These are phyloP conservation scores for Starmerella sirachaensis DNA, from an alignment of 805 yeast species.

Conservation along the genomic window DNA sequence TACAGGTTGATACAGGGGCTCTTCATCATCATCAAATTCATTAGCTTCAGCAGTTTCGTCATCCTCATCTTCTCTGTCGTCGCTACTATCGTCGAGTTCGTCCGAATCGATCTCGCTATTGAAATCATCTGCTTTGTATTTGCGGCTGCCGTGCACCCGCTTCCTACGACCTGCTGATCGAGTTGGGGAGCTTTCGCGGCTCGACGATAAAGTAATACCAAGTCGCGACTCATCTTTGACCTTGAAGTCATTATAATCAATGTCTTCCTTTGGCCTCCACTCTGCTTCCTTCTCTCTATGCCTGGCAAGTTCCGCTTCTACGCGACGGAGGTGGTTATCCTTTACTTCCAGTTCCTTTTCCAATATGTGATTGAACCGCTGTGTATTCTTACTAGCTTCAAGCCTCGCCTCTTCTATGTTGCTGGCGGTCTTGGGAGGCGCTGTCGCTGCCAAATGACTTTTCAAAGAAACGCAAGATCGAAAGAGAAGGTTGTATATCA, in stretches of 20 bases:
- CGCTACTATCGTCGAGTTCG: constrained; percentile 3
- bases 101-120: too few species aligned
- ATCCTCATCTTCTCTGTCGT: constrained; percentile 6
- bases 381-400: background rate
- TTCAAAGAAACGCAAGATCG: constrained; percentile 16
- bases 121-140: too few species aligned
- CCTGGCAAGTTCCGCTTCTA: constrained; percentile 4
- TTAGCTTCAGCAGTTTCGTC: constrained; percentile 9
- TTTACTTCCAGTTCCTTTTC: constrained; percentile 1
- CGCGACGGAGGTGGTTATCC: background rate
- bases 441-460: constrained; percentile 13
- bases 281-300: too few species aligned
- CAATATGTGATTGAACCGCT: constrained; percentile 1
- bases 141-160: too few species aligned
- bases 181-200: too few species aligned
- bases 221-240: too few species aligned
- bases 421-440: background rate
- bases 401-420: constrained; percentile 4
- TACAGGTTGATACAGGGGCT: too few species aligned
- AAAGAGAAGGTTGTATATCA: constrained; percentile 19
- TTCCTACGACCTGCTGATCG: too few species aligned
- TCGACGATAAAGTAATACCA: too few species aligned
- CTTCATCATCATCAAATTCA: background rate
- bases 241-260: background rate
- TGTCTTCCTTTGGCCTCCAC: background rate